Conservation (phyloP, 2,329 filamentous ascomycete species). For the Trichoderma sp. region DNA sequence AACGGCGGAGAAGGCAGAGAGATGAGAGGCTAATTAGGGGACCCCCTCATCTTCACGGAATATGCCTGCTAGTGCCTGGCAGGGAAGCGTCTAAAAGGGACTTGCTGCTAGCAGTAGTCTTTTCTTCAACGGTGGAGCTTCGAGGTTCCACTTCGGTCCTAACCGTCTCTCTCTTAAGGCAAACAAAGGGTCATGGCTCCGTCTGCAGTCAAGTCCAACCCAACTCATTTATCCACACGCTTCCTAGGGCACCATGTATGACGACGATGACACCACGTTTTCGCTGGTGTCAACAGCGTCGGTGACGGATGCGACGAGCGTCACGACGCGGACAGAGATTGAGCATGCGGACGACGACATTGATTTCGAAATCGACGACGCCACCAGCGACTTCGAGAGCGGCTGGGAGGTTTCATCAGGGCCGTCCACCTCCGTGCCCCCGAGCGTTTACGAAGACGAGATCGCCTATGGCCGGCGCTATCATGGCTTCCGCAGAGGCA, state of each 20-base stretch:
- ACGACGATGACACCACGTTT: slow-evolving; percentile 37
- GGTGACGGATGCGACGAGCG: slow-evolving; percentile 30
- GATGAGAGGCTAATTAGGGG: slow-evolving; percentile 21
- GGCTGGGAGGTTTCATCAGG: slow-evolving; percentile 37
- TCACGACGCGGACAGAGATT: slow-evolving; percentile 34
- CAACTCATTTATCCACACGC: slow-evolving; percentile 25
- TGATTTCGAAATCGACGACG: slow-evolving; percentile 34
- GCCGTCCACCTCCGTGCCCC: slow-evolving; percentile 41
- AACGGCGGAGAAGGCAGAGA: background rate
- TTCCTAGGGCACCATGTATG: slow-evolving; percentile 30
- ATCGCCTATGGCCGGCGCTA: slow-evolving; percentile 45
- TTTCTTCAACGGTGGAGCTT: slow-evolving; percentile 27
- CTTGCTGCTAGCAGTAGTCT: background rate
- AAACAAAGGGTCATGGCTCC: slow-evolving; percentile 27
- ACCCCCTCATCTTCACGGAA: slow-evolving; percentile 22
- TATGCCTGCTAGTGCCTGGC: slow-evolving; percentile 26
- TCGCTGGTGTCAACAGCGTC: slow-evolving; percentile 39
- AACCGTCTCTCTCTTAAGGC: slow-evolving; percentile 27
- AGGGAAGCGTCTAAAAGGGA: slow-evolving; percentile 21
- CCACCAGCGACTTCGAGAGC: slow-evolving; percentile 30
- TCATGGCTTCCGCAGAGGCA: slow-evolving; percentile 48
- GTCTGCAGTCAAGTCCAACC: slow-evolving; percentile 21
- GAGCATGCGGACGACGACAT: slow-evolving; percentile 35
- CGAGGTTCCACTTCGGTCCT: slow-evolving; percentile 29
- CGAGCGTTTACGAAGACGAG: slow-evolving; percentile 43